Evolutionary conservation across 2,329 filamentous ascomycete species (phyloP).

Genomic region (Ophiostoma pallidulum): DNA sequence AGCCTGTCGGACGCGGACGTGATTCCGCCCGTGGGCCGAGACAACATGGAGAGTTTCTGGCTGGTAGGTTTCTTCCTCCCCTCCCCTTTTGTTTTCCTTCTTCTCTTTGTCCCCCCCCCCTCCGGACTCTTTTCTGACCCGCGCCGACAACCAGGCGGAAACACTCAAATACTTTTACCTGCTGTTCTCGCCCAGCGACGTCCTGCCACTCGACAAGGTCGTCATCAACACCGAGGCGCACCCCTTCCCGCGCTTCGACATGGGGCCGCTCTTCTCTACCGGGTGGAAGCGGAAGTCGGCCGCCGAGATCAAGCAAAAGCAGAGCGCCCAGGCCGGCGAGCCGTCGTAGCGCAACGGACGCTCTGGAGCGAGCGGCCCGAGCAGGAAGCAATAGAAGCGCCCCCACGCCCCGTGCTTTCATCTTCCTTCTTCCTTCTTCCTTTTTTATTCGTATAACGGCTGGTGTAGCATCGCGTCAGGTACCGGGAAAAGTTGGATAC

Average conservation of each 20-base stretch:
- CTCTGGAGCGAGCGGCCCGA: too few relatives aligned
- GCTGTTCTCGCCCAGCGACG: constrained; percentile 73
- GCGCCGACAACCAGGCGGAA: too few relatives aligned
- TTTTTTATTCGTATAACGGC: too few relatives aligned
- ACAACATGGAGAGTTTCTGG: constrained; percentile 99
- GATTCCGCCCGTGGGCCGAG: constrained; percentile 58
- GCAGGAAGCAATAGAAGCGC: neutral
- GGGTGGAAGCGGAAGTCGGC: constrained; percentile 65
- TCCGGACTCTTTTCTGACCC: too few relatives aligned
- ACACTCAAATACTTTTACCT: constrained; percentile 97
- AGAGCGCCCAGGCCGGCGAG: too few relatives aligned
- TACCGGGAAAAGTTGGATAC: too few relatives aligned
- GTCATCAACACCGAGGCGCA: constrained; percentile 97
- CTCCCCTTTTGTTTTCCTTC: too few relatives aligned
- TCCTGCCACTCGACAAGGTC: constrained; percentile 75
- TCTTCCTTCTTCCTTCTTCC: neutral
- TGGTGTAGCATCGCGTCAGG: too few relatives aligned
- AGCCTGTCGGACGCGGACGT: constrained; percentile 66
- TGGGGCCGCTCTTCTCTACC: constrained; percentile 66
- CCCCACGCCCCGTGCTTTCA: neutral
- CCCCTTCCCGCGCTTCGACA: constrained; percentile 76
- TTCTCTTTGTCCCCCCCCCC: too few relatives aligned
- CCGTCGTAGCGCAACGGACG: too few relatives aligned
- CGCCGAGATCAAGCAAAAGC: too few relatives aligned
- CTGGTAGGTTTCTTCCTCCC: too few relatives aligned